Percentiles rank a stretch among this genome's conserved stretches.
These are phyloP conservation scores for Aspergillus bridgeri DNA, from an alignment of 495 filamentous ascomycete species.

Conservation along the genomic window DNA sequence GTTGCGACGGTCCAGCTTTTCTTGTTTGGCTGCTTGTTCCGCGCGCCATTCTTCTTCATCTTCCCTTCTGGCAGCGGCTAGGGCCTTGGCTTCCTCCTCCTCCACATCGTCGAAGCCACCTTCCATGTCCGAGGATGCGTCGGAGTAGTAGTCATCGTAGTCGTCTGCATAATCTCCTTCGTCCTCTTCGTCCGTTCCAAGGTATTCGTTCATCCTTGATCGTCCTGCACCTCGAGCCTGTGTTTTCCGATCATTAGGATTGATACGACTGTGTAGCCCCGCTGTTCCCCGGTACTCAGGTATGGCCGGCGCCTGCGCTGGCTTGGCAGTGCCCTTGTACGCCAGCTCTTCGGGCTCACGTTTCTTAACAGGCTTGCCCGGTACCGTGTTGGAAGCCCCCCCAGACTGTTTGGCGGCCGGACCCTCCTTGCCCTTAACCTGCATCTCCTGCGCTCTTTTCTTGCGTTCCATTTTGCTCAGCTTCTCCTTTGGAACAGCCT, in stretches of 20 bases:
- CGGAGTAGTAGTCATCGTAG: constrained; percentile 55
- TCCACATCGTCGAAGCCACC: constrained; percentile 58
- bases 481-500: constrained; percentile 34
- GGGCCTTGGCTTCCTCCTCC: constrained; percentile 52
- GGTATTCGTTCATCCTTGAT: constrained; percentile 42
- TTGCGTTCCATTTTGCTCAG: constrained; percentile 41
- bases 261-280: constrained; percentile 25
- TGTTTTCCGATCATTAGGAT: constrained; percentile 34
- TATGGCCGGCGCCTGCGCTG: constrained; percentile 31
- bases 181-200: constrained; percentile 47
- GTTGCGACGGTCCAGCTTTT: constrained; percentile 55
- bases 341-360: constrained; percentile 30
- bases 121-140: constrained; percentile 64
- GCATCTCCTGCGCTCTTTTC: constrained; percentile 32
- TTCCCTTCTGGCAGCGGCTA: constrained; percentile 51
- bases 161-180: constrained; percentile 42
- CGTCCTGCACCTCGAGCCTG: constrained; percentile 26
- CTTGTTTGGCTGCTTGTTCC: constrained; percentile 52
- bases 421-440: constrained; percentile 31
- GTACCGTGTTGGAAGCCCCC: constrained; percentile 20
- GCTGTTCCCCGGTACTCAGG: constrained; percentile 58
- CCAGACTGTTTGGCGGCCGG: constrained; percentile 26
- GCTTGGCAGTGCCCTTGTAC: constrained; percentile 54
- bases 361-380: constrained; percentile 18
- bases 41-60: constrained; percentile 54